phyloP scores from a whole-genome alignment of 495 filamentous ascomycete genomes.

The Aspergillus steynii region DNA sequence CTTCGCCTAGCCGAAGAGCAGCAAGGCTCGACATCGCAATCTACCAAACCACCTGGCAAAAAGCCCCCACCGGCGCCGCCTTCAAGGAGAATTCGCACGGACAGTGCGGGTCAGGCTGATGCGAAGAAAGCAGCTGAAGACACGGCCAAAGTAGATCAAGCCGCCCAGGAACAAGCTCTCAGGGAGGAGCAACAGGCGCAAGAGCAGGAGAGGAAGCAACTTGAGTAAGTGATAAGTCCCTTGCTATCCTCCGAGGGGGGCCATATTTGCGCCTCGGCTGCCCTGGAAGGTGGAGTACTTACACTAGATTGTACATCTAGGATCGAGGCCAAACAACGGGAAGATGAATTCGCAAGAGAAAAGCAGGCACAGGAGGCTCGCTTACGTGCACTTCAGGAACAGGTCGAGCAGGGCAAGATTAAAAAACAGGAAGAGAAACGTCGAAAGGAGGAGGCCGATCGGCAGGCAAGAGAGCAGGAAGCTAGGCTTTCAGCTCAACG shows the following conservation, averaged over 20 bases:
- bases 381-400: constrained; percentile 86
- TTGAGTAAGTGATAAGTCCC: constrained; percentile 72
- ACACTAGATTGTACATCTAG: constrained; percentile 52
- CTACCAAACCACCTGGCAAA: constrained; percentile 60
- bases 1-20: constrained; percentile 82
- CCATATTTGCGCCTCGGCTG: neutral
- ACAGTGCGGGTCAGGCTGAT: constrained; percentile 58
- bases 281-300: constrained; percentile 10
- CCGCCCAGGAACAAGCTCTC: constrained; percentile 58
- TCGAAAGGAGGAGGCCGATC: constrained; percentile 81
- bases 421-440: constrained; percentile 96
- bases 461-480: constrained; percentile 88
- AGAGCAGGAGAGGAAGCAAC: constrained; percentile 66
- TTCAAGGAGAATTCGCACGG: constrained; percentile 68
- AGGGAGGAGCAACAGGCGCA: constrained; percentile 76
- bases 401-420: constrained; percentile 91
- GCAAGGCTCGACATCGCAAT: constrained; percentile 57
- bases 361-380: constrained; percentile 79
- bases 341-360: constrained; percentile 76
- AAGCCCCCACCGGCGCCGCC: constrained; percentile 85
- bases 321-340: constrained; percentile 71
- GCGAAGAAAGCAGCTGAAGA: constrained; percentile 60
- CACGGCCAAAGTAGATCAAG: constrained; percentile 49
- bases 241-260: neutral
- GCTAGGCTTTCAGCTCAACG: constrained; percentile 78